Evolutionary conservation across 495 filamentous ascomycete species (phyloP).

Genomic region (Podospora sp.): DNA sequence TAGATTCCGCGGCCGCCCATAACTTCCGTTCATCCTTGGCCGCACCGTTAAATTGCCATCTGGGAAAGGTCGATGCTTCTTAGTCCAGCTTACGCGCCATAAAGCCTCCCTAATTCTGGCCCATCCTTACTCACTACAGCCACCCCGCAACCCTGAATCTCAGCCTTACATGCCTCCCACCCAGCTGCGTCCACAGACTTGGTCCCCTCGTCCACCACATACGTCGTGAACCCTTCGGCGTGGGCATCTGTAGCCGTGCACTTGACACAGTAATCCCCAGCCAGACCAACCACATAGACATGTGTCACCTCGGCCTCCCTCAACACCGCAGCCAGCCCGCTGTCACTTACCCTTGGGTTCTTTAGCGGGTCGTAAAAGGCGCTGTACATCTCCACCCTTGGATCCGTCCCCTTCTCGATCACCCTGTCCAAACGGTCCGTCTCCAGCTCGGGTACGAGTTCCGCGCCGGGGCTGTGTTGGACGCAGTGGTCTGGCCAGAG

Average conservation of each 20-base stretch:
- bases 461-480: slow-evolving; percentile 69
- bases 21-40: not conserved
- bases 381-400: slow-evolving; percentile 85
- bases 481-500: slow-evolving; percentile 95
- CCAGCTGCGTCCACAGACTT: slow-evolving; percentile 62
- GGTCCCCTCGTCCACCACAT: slow-evolving; percentile 77
- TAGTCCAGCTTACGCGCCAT: not conserved
- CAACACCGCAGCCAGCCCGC: slow-evolving; percentile 62
- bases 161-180: slow-evolving; percentile 60
- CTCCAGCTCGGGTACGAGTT: slow-evolving; percentile 75
- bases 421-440: slow-evolving; percentile 58
- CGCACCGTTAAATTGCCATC: too few relatives aligned
- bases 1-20: not conserved
- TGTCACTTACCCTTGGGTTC: slow-evolving; percentile 57
- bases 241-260: slow-evolving; percentile 75
- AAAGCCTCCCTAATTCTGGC: slow-evolving; percentile 44
- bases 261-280: slow-evolving; percentile 88
- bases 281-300: slow-evolving; percentile 82
- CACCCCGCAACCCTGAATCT: slow-evolving; percentile 55
- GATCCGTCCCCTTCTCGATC: slow-evolving; percentile 76
- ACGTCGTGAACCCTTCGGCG: slow-evolving; percentile 74
- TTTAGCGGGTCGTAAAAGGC: slow-evolving; percentile 75
- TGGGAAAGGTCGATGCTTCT: too few relatives aligned
- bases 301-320: slow-evolving; percentile 63
- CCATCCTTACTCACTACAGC: slow-evolving; percentile 48